Evolutionary conservation across 176 grass and related monocot genomes (phyloP).

Genomic region (Bonia amplexicaulis): DNA sequence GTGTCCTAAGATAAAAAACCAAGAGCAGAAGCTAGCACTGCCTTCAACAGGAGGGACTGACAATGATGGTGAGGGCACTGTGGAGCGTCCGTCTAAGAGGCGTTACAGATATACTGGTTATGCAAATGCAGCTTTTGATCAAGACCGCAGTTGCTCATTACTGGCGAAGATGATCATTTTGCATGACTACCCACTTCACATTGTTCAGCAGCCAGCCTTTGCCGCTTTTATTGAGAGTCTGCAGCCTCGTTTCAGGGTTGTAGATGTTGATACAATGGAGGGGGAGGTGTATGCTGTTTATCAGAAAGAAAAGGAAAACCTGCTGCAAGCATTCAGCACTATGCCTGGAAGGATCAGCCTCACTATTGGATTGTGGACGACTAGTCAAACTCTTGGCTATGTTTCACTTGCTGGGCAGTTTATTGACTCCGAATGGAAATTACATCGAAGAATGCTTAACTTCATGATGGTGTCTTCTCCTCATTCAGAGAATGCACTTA

Average conservation of each 20-base stretch:
- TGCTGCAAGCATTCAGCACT: slow-evolving; percentile 40
- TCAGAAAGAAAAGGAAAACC: slow-evolving; percentile 48
- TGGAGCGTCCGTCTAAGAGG: slow-evolving; percentile 44
- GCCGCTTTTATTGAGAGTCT: slow-evolving; percentile 52
- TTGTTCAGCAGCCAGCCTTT: slow-evolving; percentile 62
- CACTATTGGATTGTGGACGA: slow-evolving; percentile 61
- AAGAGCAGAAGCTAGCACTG: slow-evolving; percentile 16
- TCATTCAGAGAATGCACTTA: slow-evolving; percentile 69
- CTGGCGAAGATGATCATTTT: slow-evolving; percentile 55
- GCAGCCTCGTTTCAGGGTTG: slow-evolving; percentile 57
- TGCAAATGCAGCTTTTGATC: slow-evolving; percentile 53
- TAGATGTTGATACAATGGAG: slow-evolving; percentile 52
- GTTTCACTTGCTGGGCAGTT: slow-evolving; percentile 58
- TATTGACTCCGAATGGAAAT: slow-evolving; percentile 60
- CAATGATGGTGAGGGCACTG: slow-evolving; percentile 14
- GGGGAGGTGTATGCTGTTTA: slow-evolving; percentile 56
- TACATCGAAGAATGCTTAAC: slow-evolving; percentile 60
- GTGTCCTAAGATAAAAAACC: slow-evolving; percentile 52
- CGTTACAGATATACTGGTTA: slow-evolving; percentile 54
- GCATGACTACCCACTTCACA: slow-evolving; percentile 63
- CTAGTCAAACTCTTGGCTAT: slow-evolving; percentile 70
- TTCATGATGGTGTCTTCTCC: slow-evolving; percentile 80
- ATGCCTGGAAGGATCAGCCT: slow-evolving; percentile 63
- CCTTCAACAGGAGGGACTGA: slow-evolving; percentile 23
- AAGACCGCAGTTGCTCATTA: slow-evolving; percentile 31